Conservation (phyloP, 2,329 filamentous ascomycete genomes). For the Catunica adiposa region DNA sequence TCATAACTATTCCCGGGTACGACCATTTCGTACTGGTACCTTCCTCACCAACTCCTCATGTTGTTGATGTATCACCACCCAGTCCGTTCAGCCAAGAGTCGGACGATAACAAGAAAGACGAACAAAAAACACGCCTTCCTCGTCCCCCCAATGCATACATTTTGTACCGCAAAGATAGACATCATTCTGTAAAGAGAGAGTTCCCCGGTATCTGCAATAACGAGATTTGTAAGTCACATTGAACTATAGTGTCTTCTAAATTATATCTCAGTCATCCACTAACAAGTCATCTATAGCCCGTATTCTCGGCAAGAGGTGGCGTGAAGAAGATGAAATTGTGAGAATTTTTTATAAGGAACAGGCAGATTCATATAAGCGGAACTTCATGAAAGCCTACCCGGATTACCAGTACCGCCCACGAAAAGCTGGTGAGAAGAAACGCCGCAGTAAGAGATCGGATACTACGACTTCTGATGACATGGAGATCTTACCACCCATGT, state of each 20-base stretch:
- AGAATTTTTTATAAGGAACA: not conserved
- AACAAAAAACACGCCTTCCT: not conserved
- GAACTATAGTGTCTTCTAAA: not conserved
- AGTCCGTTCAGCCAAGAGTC: not conserved
- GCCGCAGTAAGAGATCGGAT: not conserved
- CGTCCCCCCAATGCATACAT: slow-evolving; percentile 11
- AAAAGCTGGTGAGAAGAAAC: slow-evolving; percentile 5
- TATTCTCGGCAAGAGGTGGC: slow-evolving; percentile 3
- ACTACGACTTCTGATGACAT: not conserved
- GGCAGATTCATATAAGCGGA: slow-evolving; percentile 1
- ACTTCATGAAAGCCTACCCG: slow-evolving; percentile 6
- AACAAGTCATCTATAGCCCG: slow-evolving; percentile 1
- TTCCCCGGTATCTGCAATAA: slow-evolving; percentile 6
- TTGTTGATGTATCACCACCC: not conserved
- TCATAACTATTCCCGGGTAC: slow-evolving; percentile 1
- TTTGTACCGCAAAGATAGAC: slow-evolving; percentile 10
- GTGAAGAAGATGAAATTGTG: not conserved
- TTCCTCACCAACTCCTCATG: not conserved
- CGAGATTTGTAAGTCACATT: slow-evolving; percentile 9
- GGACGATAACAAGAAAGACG: not conserved
- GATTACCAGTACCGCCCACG: slow-evolving; percentile 9
- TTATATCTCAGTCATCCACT: not conserved
- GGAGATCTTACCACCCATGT: not conserved
- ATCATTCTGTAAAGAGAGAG: not conserved
- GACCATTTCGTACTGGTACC: not conserved